Base-by-base conservation (phyloP, 306 rosid species). In the Clitoria ternatea region DNA sequence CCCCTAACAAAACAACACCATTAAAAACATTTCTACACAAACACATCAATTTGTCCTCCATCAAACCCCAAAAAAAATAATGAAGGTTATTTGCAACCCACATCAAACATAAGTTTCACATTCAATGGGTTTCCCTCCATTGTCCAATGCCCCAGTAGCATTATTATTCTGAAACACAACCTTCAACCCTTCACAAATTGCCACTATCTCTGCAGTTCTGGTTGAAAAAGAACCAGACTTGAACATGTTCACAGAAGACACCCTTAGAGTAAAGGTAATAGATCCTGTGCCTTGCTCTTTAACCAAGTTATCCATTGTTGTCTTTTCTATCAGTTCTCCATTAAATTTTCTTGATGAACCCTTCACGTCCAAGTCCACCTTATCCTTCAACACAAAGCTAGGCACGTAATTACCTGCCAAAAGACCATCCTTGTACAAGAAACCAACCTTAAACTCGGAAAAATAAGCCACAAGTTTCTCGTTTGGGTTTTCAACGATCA, bases 401-500 rank as follows among this genome's bases (percentile, higher is more conserved):
- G 54, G 18, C 0, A 33, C 49, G 0, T 7, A 30, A 0, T 11
- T 37, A 22, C 11, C 4, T 7, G 32, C 62, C 0, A 73, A 4
- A 0, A 35, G 2, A 0, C 19, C 53, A 0, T 36, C 42, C 20
- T 61, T 73, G 63, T 61, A 73, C 3, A 3, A 1, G 1, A 73
- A 26, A 15, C 15, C 22, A 5, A 73, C 63, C 42, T 2, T 26
- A 0, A 48, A 49, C 14, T 50, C 19, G 4, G 61, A 14, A 2
- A 73, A 61, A 36, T 32, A 48, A 3, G 20, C 29, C 7, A 1
- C 8, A 3, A 61, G 29, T 43, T 42, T 57, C 2, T 52, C 39
- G 68, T 75, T 85, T 0, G 85, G 86, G 43, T 87, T 87, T 11
- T 70, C 47, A 0, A 76, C 29, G 1, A 27, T 6, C 1, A 85